phyloP scores from a whole-genome alignment of 352 stramenopile species.

The Globisporangium okanoganense region DNA sequence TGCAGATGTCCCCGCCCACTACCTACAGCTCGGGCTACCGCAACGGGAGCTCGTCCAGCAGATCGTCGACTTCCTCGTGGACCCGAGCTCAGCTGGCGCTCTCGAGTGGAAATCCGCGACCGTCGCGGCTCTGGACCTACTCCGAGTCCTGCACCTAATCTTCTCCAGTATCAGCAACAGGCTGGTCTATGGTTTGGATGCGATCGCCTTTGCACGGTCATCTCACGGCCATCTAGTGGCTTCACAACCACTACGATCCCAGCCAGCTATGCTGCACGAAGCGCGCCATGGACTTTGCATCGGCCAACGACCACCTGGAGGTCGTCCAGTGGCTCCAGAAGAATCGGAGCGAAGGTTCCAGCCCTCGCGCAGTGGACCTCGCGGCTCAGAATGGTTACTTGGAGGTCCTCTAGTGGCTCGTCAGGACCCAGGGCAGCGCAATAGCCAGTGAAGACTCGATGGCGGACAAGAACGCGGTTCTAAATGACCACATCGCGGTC shows the following conservation, averaged over 20 bases:
- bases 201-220: constrained; percentile 3
- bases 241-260: background rate
- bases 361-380: background rate
- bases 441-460: background rate
- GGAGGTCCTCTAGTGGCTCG: background rate
- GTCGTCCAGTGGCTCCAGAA: constrained; percentile 2
- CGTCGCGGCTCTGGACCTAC: background rate
- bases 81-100: background rate
- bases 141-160: background rate
- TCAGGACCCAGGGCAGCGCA: background rate
- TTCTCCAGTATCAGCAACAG: background rate
- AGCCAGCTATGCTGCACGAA: background rate
- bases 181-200: background rate
- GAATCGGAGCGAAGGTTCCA: background rate
- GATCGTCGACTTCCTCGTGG: constrained; percentile 1
- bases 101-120: constrained; percentile 2
- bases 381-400: background rate
- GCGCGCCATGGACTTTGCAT: constrained; percentile 5
- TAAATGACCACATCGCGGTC: background rate
- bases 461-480: background rate
- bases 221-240: constrained; percentile 1
- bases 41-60: background rate
- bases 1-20: background rate
- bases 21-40: background rate
- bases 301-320: background rate